Evolutionary conservation across 208 protist species (phyloP).

Genomic region (Acanthamoeba healyi): DNA sequence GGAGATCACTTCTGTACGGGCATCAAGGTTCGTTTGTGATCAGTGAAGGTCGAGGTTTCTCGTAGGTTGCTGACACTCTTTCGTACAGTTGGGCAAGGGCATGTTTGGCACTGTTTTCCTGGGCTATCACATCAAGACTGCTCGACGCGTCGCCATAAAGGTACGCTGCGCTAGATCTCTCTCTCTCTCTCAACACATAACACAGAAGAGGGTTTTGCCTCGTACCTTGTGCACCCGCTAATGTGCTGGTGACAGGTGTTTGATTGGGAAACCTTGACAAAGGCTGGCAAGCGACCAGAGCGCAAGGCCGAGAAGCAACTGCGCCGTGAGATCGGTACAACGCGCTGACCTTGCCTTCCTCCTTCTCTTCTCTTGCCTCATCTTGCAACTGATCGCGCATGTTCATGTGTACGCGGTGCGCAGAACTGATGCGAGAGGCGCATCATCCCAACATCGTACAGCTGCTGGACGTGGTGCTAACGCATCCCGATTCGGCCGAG

Average conservation of each 20-base stretch:
- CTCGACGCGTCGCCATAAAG: neutral
- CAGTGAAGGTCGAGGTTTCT: no score
- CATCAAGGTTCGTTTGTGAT: conserved; percentile 30
- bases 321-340: conserved; percentile 15
- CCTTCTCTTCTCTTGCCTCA: no score
- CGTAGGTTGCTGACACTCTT: no score
- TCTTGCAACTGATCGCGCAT: no score
- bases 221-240: no score
- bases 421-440: conserved; percentile 8
- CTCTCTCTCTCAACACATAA: no score
- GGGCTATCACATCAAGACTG: conserved; percentile 1
- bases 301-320: conserved; percentile 51
- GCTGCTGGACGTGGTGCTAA: conserved; percentile 36
- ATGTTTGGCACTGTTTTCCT: conserved; percentile 30
- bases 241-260: neutral
- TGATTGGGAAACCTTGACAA: conserved; percentile 14
- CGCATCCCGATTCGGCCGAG: neutral
- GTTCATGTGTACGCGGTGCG: neutral
- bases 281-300: conserved; percentile 27
- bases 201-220: no score
- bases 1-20: conserved; percentile 61
- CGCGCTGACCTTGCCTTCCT: no score
- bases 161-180: neutral
- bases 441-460: conserved; percentile 31
- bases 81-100: neutral